phyloP scores from a whole-genome alignment of 2,329 filamentous ascomycete species.

The Penicillium griseofulvum region DNA sequence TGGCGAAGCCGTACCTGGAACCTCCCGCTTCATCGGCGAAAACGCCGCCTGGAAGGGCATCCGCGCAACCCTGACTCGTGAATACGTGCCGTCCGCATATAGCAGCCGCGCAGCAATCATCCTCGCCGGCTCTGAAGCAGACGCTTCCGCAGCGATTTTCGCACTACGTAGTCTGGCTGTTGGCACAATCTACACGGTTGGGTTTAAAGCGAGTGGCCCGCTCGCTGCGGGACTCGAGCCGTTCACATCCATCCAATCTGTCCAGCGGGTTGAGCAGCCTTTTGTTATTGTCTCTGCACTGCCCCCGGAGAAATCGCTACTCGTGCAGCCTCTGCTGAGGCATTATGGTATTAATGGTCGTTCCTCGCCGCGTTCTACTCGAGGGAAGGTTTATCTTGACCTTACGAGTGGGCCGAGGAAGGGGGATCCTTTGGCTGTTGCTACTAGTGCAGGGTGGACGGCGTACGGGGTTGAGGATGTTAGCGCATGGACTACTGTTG shows the following conservation, averaged over 20 bases:
- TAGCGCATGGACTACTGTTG: conserved; percentile 78
- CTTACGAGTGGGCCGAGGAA: conserved; percentile 67
- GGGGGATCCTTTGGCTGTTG: conserved; percentile 66
- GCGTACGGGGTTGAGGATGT: conserved; percentile 78
- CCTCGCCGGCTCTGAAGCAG: conserved; percentile 68
- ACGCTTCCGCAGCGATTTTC: conserved; percentile 76
- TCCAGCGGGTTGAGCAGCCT: conserved; percentile 74
- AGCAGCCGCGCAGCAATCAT: conserved; percentile 72
- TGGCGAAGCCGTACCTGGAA: conserved; percentile 37
- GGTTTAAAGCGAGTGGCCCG: conserved; percentile 62
- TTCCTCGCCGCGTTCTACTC: conserved; percentile 37
- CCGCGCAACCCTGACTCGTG: conserved; percentile 72
- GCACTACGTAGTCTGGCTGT: conserved; percentile 73
- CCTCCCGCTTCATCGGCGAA: conserved; percentile 63
- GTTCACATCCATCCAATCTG: conserved; percentile 70
- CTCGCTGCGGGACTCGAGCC: conserved; percentile 65
- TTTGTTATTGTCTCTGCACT: conserved; percentile 80
- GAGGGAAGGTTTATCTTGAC: conserved; percentile 74
- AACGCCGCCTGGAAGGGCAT: conserved; percentile 87
- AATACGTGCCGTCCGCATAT: conserved; percentile 80
- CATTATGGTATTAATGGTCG: conserved; percentile 58
- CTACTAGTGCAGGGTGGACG: conserved; percentile 72
- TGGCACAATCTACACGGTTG: conserved; percentile 78
- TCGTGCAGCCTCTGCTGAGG: conserved; percentile 74
- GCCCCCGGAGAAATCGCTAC: conserved; percentile 71